Evolutionary conservation across 2,329 filamentous ascomycete species (phyloP).

Genomic region (Cyclaneusma minus): DNA sequence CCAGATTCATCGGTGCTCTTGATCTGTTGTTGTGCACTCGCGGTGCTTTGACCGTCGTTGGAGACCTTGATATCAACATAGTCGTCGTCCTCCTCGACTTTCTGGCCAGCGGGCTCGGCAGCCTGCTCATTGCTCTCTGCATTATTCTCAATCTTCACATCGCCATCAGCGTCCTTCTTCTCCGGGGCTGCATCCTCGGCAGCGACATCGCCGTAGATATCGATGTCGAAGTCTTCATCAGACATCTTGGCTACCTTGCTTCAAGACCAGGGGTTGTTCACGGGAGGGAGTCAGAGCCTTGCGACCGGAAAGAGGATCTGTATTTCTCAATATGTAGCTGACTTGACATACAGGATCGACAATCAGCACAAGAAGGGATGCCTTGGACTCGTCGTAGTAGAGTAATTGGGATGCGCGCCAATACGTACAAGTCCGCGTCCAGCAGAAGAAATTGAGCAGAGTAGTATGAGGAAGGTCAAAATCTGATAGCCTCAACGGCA

Average conservation of each 20-base stretch:
- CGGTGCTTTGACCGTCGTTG: slow-evolving; percentile 17
- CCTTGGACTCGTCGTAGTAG: no score
- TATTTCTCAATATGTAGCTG: no score
- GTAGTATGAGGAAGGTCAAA: slow-evolving; percentile 16
- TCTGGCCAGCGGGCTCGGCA: slow-evolving; percentile 15
- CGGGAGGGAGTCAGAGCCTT: no score
- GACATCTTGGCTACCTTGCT: slow-evolving; percentile 31
- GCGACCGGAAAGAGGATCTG: no score
- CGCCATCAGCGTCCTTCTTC: slow-evolving; percentile 20
- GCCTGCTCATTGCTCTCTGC: slow-evolving; percentile 11
- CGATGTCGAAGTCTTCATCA: slow-evolving; percentile 58
- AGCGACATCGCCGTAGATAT: slow-evolving; percentile 50
- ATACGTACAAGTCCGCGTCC: no score
- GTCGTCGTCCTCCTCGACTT: slow-evolving; percentile 22
- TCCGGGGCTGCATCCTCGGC: slow-evolving; percentile 25
- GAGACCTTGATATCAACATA: slow-evolving; percentile 26
- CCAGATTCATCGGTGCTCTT: slow-evolving; percentile 24
- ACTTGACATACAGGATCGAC: no score
- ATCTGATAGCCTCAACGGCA: slow-evolving; percentile 18
- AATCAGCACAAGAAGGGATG: no score
- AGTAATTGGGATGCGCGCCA: no score
- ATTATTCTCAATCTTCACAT: slow-evolving; percentile 21
- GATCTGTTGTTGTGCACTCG: slow-evolving; percentile 23
- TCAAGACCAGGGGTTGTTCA: no score
- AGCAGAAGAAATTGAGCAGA: no score